Base-by-base conservation (phyloP, 1,284 basidiomycete species). In the Sphagnurus paluster region DNA sequence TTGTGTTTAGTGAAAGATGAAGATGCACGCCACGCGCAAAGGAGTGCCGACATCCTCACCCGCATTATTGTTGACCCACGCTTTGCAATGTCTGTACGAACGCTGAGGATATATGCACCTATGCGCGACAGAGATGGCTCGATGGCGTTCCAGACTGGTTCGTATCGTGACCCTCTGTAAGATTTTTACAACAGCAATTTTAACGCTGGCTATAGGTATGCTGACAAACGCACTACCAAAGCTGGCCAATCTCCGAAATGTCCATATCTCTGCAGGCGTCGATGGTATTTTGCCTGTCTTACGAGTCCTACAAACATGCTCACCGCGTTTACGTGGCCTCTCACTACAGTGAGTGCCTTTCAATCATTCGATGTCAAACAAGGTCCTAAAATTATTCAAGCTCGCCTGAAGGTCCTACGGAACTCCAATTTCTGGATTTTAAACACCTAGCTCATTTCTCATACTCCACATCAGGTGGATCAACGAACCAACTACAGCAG, bases 21-120 rank as follows among this genome's bases (percentile, higher is more conserved):
- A 3, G 72, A 80, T 50, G 66, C 67, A 23, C 70, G 75, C 54
- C 76, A 83, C 56, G 76, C 80, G 1, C 80, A 79, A 52, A 74
- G 82, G n/a, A 85, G 76, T 50, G 84, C 84, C 2, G 85, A 86
- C 55, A 84, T 87, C 46, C 69, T 87, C 30, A 82, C 81, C 0
- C 70, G 80, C 20, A 77, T 87, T 50, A 79, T 86, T 46, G 72
- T 76, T 8, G 82, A 87, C 57, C 56, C 71, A 1, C 61, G 68
- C 8, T 87, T 87, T 54, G 80, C 84, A 1, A 67, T 68, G 46
- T 72, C 77, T 26, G 75, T 87, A 37, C 70, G 69, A 55, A 80
- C 76, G 14, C 54, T 87, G 50, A 71, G 77, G 8, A 74, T 87
- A 19, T 83, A 76, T 55, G 79, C 80, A 1, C 70, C 74, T 7